Base-by-base conservation (phyloP, 2,329 filamentous ascomycete species). In the Epichloe aotearoae region DNA sequence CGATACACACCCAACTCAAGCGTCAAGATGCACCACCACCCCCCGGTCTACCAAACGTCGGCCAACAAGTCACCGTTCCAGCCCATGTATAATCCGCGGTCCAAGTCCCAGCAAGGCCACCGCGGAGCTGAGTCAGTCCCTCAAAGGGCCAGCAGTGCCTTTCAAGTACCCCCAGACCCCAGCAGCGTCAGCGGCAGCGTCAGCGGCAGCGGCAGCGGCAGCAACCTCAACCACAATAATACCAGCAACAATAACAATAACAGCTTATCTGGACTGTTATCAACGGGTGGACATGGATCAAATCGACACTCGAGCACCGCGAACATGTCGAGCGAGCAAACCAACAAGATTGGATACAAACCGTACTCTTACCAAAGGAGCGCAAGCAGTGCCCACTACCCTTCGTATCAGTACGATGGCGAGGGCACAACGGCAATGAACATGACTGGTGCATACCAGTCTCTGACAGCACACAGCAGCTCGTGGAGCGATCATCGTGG, bases 81-180 rank as follows among this genome's bases (percentile, higher is more conserved):
- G 52, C 53, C 59, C 36, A 49, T 55, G 50, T 43, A 55, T 37
- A 52, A 55, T 23, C 52, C 63, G 48, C 59, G 60, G 23, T 56
- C 62, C 11, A 61, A 61, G 51, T 69, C 69, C 12, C 59, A 63
- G 48, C 64, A 67, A 43, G 59, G 62, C 2, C 65, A 66, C n/a
- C 41, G 50, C 42, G 38, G 42, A 11, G 50, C 47, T 8, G 30
- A 23, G 2, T 43, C 30, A 12, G 48, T 39, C 14, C 36, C 50
- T 3, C 50, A 55, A 30, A 19, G 45, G 10, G 38, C 50, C 14
- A 42, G 46, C 6, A 54, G 44, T 39, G 47, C 50, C 5, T 53
- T 46, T 39, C 50, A 52, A 15, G 41, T 48, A 19, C 52, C 52
- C 3, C 42, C 50, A 10, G 37, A 50, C 20, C 49, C 43, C 47